A percentile compares a stretch with the other conserved stretches of the same genome.
Evolutionary conservation across 768 basidiomycete genomes (phyloP).

Genomic region (Russula dissimulans): DNA sequence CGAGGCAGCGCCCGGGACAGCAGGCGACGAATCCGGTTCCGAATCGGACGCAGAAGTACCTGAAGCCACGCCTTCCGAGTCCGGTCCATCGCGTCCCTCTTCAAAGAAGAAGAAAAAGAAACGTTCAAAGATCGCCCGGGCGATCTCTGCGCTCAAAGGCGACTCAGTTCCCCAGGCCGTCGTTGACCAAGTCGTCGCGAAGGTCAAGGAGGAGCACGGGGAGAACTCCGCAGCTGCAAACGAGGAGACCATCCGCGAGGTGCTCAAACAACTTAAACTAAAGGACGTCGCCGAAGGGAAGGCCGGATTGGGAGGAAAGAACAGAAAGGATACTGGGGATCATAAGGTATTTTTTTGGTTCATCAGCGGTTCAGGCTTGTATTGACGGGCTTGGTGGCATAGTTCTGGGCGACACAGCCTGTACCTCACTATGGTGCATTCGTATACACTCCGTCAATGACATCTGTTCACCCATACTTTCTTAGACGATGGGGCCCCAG

Average conservation of each 20-base stretch:
- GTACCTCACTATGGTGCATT: constrained; percentile 75
- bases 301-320: constrained; percentile 61
- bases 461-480: constrained; percentile 2
- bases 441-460: background rate
- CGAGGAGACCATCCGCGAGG: constrained; percentile 56
- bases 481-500: constrained; percentile 52
- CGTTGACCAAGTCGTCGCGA: constrained; percentile 53
- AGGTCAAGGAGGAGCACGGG: constrained; percentile 35
- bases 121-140: constrained; percentile 58
- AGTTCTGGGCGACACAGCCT: constrained; percentile 98
- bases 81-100: constrained; percentile 32
- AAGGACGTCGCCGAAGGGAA: constrained; percentile 84
- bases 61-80: constrained; percentile 14
- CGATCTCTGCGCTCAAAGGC: constrained; percentile 39
- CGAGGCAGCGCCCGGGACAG: background rate
- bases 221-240: constrained; percentile 33
- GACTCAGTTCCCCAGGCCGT: constrained; percentile 59
- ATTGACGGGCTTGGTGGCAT: constrained; percentile 6
- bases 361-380: background rate
- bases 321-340: constrained; percentile 73
- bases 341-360: constrained; percentile 58
- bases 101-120: constrained; percentile 88
- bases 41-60: constrained; percentile 3
- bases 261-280: constrained; percentile 69
- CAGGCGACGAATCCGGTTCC: constrained; percentile 1